Percentiles rank a stretch among this genome's conserved stretches.
These are phyloP conservation scores for Bothriochloa decipiens DNA, from an alignment of 176 grass and related monocot genomes.

Conservation along the genomic window DNA sequence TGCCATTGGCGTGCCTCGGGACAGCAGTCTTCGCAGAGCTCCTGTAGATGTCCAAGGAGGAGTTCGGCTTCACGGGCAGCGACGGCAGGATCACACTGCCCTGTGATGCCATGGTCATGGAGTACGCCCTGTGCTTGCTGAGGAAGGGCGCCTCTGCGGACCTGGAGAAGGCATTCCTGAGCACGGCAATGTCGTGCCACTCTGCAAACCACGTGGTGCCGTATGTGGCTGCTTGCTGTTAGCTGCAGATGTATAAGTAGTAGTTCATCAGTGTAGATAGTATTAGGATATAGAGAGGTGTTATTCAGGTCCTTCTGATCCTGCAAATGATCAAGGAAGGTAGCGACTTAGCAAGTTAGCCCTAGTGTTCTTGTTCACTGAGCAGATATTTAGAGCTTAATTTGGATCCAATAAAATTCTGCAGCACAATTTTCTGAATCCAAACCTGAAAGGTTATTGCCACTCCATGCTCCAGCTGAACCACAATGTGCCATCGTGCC, in stretches of 20 bases:
- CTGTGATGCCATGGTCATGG: conserved; percentile 57
- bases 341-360: background rate
- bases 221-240: background rate
- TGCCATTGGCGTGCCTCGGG: conserved; percentile 53
- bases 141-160: conserved; percentile 27
- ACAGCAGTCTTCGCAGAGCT: conserved; percentile 45
- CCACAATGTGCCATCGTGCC: background rate
- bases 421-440: background rate
- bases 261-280: background rate
- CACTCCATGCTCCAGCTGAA: background rate
- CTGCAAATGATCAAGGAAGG: background rate
- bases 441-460: background rate
- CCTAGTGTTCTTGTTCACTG: background rate
- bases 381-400: background rate
- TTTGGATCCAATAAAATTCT: background rate
- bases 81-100: conserved; percentile 52
- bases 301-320: background rate
- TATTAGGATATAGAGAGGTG: background rate
- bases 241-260: background rate
- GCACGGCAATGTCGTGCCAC: conserved; percentile 29
- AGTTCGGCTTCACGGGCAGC: conserved; percentile 38
- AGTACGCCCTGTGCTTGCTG: conserved; percentile 51
- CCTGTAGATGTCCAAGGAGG: conserved; percentile 51
- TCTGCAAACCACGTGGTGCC: conserved; percentile 6
- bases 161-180: conserved; percentile 36